phyloP scores from a whole-genome alignment of 495 filamentous ascomycete genomes.

The Thermochaetoides thermophila region DNA sequence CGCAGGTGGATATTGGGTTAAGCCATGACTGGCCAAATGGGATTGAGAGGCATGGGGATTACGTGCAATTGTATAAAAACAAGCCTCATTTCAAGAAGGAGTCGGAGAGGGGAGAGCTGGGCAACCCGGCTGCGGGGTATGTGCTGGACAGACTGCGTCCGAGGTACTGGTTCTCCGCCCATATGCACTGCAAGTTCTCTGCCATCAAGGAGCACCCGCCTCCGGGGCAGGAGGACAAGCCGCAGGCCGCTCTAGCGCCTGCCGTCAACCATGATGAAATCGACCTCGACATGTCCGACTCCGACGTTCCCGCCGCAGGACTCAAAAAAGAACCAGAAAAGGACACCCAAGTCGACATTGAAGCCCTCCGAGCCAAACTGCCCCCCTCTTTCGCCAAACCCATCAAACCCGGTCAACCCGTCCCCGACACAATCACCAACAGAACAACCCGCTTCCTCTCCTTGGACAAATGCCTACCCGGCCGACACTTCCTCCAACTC shows the following conservation, averaged over 20 bases:
- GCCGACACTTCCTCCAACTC: conserved; percentile 70
- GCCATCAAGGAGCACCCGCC: conserved; percentile 52
- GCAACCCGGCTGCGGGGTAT: conserved; percentile 59
- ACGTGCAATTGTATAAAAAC: conserved; percentile 41
- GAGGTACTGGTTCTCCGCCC: conserved; percentile 84
- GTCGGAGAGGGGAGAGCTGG: conserved; percentile 54
- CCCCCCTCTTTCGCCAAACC: conserved; percentile 48
- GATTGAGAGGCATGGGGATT: conserved; percentile 62
- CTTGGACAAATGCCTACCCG: conserved; percentile 72
- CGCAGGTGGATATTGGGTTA: conserved; percentile 74
- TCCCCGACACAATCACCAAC: conserved; percentile 47
- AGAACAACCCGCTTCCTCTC: conserved; percentile 71
- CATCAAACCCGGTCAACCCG: conserved; percentile 28
- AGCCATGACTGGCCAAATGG: conserved; percentile 90
- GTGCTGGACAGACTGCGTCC: conserved; percentile 72
- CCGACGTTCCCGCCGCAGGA: conserved; percentile 28
- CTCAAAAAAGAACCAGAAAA: neutral
- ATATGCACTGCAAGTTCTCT: conserved; percentile 74
- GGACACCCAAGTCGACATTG: conserved; percentile 1
- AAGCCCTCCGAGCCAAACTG: conserved; percentile 48
- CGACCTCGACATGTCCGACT: conserved; percentile 38
- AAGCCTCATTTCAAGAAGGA: conserved; percentile 66
- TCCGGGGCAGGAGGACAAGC: conserved; percentile 1
- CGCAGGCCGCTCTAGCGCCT: neutral
- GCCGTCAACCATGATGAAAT: conserved; percentile 38